Percentiles rank a stretch among this genome's conserved stretches.
Conservation (phyloP, 805 yeast genomes). For the Myxozyma vanderwaltii region DNA sequence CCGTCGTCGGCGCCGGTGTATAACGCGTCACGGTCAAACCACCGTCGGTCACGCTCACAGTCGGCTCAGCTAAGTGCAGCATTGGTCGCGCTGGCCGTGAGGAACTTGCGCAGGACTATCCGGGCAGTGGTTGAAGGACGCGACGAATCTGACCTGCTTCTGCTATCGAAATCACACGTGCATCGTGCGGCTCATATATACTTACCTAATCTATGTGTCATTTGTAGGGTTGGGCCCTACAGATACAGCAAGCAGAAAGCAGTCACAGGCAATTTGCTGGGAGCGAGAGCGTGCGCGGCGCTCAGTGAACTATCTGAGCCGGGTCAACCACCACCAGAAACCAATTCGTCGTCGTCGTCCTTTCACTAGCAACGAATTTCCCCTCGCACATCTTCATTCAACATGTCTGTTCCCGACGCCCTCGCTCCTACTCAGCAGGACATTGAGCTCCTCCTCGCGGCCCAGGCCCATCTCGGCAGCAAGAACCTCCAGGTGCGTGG, state of each 20-base stretch:
- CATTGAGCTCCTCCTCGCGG: slow-evolving; percentile 92
- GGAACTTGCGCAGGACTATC: neutral
- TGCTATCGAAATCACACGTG: slow-evolving; percentile 1
- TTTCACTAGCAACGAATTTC: slow-evolving; percentile 3
- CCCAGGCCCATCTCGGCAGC: slow-evolving; percentile 99
- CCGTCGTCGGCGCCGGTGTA: slow-evolving; percentile 19
- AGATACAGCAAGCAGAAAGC: neutral
- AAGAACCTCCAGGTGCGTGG: slow-evolving; percentile 89
- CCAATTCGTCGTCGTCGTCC: slow-evolving; percentile 6
- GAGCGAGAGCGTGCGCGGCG: slow-evolving; percentile 3
- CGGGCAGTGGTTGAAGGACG: neutral
- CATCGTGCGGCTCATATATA: slow-evolving; percentile 2
- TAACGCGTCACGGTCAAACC: slow-evolving; percentile 16
- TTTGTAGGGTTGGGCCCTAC: slow-evolving; percentile 1
- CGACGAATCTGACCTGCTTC: neutral
- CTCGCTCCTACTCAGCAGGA: slow-evolving; percentile 52
- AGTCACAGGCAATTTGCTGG: slow-evolving; percentile 5
- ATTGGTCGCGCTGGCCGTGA: neutral
- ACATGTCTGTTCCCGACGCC: slow-evolving; percentile 84
- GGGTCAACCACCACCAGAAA: neutral
- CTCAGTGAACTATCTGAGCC: neutral
- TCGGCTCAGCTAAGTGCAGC: neutral
- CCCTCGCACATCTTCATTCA: slow-evolving; percentile 4
- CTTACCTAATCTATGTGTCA: neutral
- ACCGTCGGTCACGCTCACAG: neutral